Base-by-base conservation (phyloP, 1,284 basidiomycete genomes). In the Rhodotorula sp. region DNA sequence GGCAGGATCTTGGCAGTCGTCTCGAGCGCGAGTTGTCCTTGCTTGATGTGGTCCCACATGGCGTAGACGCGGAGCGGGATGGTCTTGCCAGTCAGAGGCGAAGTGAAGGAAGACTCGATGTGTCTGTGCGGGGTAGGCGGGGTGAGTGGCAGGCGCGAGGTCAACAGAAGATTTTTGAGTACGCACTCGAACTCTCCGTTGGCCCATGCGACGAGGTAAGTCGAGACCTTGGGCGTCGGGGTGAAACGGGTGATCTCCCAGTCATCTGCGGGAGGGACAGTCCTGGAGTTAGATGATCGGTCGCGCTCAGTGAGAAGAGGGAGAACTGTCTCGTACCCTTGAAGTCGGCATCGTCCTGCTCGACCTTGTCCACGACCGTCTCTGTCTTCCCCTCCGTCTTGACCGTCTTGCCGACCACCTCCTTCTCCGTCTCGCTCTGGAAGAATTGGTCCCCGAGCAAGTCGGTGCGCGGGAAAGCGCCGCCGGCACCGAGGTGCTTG, bases 141-240 rank as follows among this genome's bases (percentile, higher is more conserved):
- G 48, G 48, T 49, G 48, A 49, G 18, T 23, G 48, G n/a, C 48
- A 49, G 48, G 39, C 39, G 39, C 39, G 39, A 39, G 48, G 12
- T 49, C 23, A 21, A 6, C 5, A 49, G 18, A 6, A 6, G 23
- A 23, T 23, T 21, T 16, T 12, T 18, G 15, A 49, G 48, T 18
- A 64, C 62, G 20, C 7, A 64, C 71, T 72, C 71, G 78, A 96
- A 97, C 59, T 87, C 84, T 51, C 95, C 95, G 78, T 93, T 95
- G 47, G 93, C 94, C 80, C 87, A 95, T 0, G 93, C 93, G 62
- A 97, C 91, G 62, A 97, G 87, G 84, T 97, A 97, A 26, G 91
- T 91, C 5, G 91, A 94, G 86, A 97, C 91, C 79, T 86, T 79
- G 58, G 82, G 82, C 8, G 80, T 80, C 46, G 72, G 76, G 52